phyloP scores from a whole-genome alignment of 305 asterid genomes.

The Fraxinus greggii region DNA sequence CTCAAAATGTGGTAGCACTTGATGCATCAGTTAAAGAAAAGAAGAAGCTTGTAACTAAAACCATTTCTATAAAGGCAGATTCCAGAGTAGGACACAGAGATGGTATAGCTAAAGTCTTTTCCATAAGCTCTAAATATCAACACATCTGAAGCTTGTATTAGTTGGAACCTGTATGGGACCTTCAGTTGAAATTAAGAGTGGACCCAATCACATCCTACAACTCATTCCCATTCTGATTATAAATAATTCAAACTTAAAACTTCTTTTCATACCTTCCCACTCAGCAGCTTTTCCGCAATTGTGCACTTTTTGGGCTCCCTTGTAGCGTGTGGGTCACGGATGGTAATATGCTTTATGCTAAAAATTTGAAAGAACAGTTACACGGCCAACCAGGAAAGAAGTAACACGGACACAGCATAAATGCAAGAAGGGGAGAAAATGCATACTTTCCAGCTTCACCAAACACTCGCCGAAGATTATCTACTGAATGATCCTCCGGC shows the following conservation, averaged over 20 bases:
- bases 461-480: conserved; percentile 71
- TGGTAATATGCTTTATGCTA: conserved; percentile 60
- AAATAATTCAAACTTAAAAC: neutral
- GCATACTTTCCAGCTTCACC: conserved; percentile 91
- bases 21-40: neutral
- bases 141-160: neutral
- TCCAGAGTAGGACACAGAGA: neutral
- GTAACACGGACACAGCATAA: conserved; percentile 1
- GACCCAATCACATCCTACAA: neutral
- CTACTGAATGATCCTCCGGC: conserved; percentile 86
- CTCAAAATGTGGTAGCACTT: conserved; percentile 4
- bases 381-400: neutral
- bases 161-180: neutral
- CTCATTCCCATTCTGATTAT: neutral
- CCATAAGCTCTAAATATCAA: neutral
- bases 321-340: conserved; percentile 70
- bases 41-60: conserved; percentile 1
- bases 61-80: neutral
- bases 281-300: conserved; percentile 83
- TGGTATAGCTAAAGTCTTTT: neutral
- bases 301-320: conserved; percentile 64
- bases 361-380: conserved; percentile 28
- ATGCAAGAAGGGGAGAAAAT: conserved; percentile 3
- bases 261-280: conserved; percentile 62
- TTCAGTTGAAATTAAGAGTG: neutral